phyloP scores from a whole-genome alignment of 2,329 filamentous ascomycete genomes.

The Plenodomus lindquistii region DNA sequence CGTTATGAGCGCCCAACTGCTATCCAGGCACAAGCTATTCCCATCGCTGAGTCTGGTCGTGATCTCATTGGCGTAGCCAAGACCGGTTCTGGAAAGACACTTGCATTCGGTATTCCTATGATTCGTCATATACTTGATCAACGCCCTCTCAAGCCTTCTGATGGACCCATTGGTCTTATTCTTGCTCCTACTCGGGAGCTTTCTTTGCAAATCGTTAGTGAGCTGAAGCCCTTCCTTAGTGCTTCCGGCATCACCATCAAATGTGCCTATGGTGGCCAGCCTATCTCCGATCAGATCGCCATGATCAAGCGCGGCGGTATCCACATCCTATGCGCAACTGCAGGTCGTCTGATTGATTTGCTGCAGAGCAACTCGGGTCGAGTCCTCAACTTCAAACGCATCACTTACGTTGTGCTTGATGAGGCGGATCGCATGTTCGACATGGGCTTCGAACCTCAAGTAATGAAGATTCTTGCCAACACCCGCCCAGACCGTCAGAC shows the following conservation, averaged over 20 bases:
- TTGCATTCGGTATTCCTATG: constrained; percentile 95
- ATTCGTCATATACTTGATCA: constrained; percentile 98
- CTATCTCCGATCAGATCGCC: constrained; percentile 96
- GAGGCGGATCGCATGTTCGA: constrained; percentile 99
- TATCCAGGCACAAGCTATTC: constrained; percentile 94
- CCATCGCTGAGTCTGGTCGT: constrained; percentile 91
- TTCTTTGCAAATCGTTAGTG: constrained; percentile 88
- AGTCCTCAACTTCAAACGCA: constrained; percentile 85
- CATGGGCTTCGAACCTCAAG: constrained; percentile 98
- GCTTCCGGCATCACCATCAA: constrained; percentile 82
- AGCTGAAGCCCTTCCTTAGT: constrained; percentile 93
- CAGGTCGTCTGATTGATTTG: constrained; percentile 93
- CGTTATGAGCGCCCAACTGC: constrained; percentile 88
- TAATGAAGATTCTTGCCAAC: constrained; percentile 93
- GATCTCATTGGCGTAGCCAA: constrained; percentile 97
- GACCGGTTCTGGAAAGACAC: constrained; percentile 95
- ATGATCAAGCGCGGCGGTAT: constrained; percentile 94
- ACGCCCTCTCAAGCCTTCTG: constrained; percentile 74
- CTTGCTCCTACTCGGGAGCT: constrained; percentile 95
- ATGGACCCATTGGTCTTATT: constrained; percentile 86
- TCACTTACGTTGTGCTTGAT: constrained; percentile 93
- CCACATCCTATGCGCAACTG: constrained; percentile 85
- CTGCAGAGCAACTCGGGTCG: constrained; percentile 91
- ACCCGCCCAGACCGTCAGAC: constrained; percentile 92
- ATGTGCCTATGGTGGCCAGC: constrained; percentile 91